A percentile compares a stretch with the other conserved stretches of the same genome.
phyloP scores from a whole-genome alignment of 495 filamentous ascomycete genomes.

The Evernia prunastri region DNA sequence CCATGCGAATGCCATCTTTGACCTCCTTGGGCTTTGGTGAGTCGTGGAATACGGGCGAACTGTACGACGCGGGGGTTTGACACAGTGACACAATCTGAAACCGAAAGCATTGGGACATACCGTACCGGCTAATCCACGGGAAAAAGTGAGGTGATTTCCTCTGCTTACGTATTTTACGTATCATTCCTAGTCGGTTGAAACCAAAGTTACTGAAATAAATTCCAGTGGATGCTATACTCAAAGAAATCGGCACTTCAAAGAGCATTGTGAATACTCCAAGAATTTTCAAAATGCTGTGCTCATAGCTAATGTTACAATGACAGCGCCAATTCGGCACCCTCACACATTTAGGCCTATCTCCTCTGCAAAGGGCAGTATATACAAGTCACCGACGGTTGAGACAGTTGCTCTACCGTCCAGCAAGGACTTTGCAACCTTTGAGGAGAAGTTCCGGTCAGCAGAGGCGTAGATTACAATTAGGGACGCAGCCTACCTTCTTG shows the following conservation, averaged over 20 bases:
- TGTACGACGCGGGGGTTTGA: too few relatives aligned
- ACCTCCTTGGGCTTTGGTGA: neutral
- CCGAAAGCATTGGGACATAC: too few relatives aligned
- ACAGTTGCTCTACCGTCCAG: conserved; percentile 84
- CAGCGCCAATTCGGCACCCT: conserved; percentile 17
- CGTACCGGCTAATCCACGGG: too few relatives aligned
- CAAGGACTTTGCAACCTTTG: conserved; percentile 73
- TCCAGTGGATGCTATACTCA: too few relatives aligned
- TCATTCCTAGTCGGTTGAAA: too few relatives aligned
- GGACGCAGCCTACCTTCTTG: conserved; percentile 63
- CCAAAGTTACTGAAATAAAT: too few relatives aligned
- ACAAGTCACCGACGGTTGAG: conserved; percentile 79
- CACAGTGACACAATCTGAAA: too few relatives aligned
- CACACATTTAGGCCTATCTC: conserved; percentile 93
- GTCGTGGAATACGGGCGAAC: neutral
- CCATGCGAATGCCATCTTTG: conserved; percentile 91
- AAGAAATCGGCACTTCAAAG: too few relatives aligned
- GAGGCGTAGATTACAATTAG: conserved; percentile 1
- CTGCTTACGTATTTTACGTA: too few relatives aligned
- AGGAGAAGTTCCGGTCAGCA: conserved; percentile 21
- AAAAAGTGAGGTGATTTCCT: too few relatives aligned
- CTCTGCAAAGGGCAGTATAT: conserved; percentile 83
- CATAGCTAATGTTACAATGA: conserved; percentile 1
- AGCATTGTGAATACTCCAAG: neutral
- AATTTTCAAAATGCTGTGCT: neutral